A percentile compares a stretch with the other conserved stretches of the same genome.
Evolutionary conservation across 2,329 filamentous ascomycete species (phyloP).

Genomic region (Mycosphaerella sp.): DNA sequence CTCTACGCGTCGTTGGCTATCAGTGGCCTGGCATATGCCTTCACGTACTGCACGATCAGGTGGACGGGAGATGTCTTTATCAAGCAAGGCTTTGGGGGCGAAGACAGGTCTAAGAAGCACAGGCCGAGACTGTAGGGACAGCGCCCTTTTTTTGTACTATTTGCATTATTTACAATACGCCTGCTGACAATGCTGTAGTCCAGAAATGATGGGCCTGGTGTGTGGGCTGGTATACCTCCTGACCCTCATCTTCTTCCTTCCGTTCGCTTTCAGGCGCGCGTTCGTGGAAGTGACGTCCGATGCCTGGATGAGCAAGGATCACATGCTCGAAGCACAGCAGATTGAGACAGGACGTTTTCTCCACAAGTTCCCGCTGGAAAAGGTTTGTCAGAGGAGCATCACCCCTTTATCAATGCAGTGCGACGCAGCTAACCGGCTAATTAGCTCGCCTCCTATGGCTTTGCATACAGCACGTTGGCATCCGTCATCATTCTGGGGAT

Average conservation of each 20-base stretch:
- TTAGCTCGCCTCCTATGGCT: slow-evolving; percentile 88
- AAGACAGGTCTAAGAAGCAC: slow-evolving; percentile 74
- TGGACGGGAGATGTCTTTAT: slow-evolving; percentile 92
- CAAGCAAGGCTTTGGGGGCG: slow-evolving; percentile 79
- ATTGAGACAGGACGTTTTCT: slow-evolving; percentile 78
- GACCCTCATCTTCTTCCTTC: slow-evolving; percentile 83
- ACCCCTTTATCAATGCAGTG: slow-evolving; percentile 46
- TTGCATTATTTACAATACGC: slow-evolving; percentile 4
- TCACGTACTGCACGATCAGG: slow-evolving; percentile 77
- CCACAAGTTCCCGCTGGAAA: slow-evolving; percentile 89
- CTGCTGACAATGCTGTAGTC: slow-evolving; percentile 44
- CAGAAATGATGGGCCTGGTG: slow-evolving; percentile 93
- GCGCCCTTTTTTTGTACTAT: not conserved
- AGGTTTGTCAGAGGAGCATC: slow-evolving; percentile 37
- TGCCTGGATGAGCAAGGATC: slow-evolving; percentile 83
- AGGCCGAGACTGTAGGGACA: slow-evolving; percentile 66
- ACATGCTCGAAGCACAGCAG: slow-evolving; percentile 65
- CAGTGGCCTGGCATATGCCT: slow-evolving; percentile 74
- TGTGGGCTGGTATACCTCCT: slow-evolving; percentile 90
- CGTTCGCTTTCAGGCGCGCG: slow-evolving; percentile 97
- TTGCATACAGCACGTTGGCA: slow-evolving; percentile 87
- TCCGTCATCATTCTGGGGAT: slow-evolving; percentile 86
- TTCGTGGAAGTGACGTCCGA: slow-evolving; percentile 93
- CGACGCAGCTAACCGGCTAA: slow-evolving; percentile 21
- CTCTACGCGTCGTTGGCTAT: slow-evolving; percentile 83